Conservation (phyloP, 192 early-diverging fungal genomes). For the Podila verticillata region DNA sequence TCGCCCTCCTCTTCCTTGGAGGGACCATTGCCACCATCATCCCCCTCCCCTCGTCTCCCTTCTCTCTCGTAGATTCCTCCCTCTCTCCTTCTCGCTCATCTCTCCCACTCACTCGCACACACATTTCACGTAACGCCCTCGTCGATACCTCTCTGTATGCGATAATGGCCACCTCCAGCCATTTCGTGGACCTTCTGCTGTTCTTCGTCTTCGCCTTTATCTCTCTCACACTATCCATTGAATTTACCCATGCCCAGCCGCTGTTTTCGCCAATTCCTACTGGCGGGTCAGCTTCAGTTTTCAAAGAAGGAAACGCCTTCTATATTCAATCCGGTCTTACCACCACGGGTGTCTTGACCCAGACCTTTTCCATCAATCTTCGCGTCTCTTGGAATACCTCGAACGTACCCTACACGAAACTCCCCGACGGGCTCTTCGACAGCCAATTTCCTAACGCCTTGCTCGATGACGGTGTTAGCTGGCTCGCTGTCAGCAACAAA, state of each 20-base stretch:
- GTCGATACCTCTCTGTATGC: neutral
- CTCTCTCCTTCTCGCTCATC: neutral
- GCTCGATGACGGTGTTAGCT: too few species aligned
- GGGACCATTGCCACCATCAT: neutral
- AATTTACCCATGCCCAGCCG: neutral
- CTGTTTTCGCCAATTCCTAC: neutral
- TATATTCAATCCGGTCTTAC: neutral
- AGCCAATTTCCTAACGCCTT: too few species aligned
- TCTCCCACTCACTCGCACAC: neutral
- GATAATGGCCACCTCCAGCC: neutral
- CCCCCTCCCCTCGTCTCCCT: neutral
- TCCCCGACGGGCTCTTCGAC: too few species aligned
- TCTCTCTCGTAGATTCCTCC: neutral
- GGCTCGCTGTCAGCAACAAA: too few species aligned
- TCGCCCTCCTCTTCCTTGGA: neutral
- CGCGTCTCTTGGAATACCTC: neutral
- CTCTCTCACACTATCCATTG: neutral
- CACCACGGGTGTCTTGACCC: neutral
- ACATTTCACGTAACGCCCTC: neutral
- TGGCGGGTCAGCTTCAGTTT: neutral
- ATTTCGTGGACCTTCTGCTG: neutral
- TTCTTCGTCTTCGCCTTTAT: too few species aligned
- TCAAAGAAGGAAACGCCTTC: constrained; percentile 4
- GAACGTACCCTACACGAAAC: neutral
- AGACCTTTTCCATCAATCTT: constrained; percentile 7